Evolutionary conservation across 176 grass and related monocot species (phyloP).

Genomic region (Stipa capillata): DNA sequence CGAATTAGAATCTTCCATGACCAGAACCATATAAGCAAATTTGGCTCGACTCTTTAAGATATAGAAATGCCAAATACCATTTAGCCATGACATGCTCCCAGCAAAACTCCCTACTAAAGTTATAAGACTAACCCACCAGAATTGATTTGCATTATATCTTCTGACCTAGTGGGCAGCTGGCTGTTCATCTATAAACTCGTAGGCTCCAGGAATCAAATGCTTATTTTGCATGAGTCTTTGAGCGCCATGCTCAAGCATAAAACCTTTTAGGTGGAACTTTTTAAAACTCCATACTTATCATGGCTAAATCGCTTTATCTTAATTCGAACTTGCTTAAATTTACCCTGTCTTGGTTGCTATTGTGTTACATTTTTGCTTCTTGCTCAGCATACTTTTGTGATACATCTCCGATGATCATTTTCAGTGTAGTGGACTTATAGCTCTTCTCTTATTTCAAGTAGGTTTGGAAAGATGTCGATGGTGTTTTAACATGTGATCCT

Average conservation of each 20-base stretch:
- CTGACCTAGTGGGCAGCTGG: not conserved
- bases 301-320: not conserved
- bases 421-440: not conserved
- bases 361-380: not conserved
- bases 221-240: not conserved
- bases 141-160: not conserved
- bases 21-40: not conserved
- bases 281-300: not conserved
- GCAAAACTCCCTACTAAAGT: not conserved
- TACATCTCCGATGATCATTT: not conserved
- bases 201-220: not conserved
- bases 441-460: conserved; percentile 17
- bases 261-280: not conserved
- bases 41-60: not conserved
- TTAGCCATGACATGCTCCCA: not conserved
- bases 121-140: not conserved
- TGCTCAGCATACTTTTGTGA: not conserved
- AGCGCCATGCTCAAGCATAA: not conserved
- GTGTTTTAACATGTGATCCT: conserved; percentile 62
- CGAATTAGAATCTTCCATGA: not conserved
- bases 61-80: too few species aligned
- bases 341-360: not conserved
- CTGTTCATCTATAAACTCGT: not conserved
- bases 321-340: not conserved
- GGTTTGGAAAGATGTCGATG: conserved; percentile 77